Evolutionary conservation across 805 yeast genomes (phyloP).

Genomic region (Sungouiella thailandica): DNA sequence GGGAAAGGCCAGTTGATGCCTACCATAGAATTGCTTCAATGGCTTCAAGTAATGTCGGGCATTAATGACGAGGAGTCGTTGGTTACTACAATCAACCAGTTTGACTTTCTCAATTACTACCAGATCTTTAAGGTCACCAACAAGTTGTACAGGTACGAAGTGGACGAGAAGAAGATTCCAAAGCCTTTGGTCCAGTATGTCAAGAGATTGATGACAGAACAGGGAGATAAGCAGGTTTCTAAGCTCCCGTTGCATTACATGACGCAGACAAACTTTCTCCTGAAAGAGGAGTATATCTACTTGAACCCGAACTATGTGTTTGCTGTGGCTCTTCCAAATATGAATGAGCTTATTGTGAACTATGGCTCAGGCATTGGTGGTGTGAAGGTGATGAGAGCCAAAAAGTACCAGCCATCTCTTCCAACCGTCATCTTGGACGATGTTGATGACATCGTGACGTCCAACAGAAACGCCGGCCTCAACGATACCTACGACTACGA

Average conservation of each 20-base stretch:
- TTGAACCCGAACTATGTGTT: constrained; percentile 50
- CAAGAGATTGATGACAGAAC: constrained; percentile 29
- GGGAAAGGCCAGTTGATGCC: constrained; percentile 69
- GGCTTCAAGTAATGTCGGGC: constrained; percentile 82
- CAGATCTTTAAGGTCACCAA: constrained; percentile 64
- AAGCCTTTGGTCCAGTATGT: constrained; percentile 25
- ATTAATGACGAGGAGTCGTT: constrained; percentile 62
- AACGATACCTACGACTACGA: constrained; percentile 30
- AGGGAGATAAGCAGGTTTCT: constrained; percentile 33
- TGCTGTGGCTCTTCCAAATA: constrained; percentile 65
- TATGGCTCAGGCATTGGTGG: constrained; percentile 80
- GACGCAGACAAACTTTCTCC: constrained; percentile 35
- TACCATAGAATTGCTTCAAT: constrained; percentile 74
- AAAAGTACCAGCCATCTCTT: constrained; percentile 62
- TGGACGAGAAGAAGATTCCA: constrained; percentile 67
- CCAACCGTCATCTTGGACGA: constrained; percentile 68
- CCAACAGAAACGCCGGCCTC: constrained; percentile 22
- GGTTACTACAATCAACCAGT: constrained; percentile 46
- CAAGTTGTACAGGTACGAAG: constrained; percentile 78
- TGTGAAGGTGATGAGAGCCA: constrained; percentile 46
- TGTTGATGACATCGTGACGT: constrained; percentile 52
- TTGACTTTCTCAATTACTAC: constrained; percentile 55
- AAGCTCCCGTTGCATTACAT: constrained; percentile 29
- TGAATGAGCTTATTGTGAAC: constrained; percentile 61
- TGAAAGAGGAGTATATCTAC: constrained; percentile 39